Base-by-base conservation (phyloP, 1,284 basidiomycete genomes). In the Fereydounia khargensis region DNA sequence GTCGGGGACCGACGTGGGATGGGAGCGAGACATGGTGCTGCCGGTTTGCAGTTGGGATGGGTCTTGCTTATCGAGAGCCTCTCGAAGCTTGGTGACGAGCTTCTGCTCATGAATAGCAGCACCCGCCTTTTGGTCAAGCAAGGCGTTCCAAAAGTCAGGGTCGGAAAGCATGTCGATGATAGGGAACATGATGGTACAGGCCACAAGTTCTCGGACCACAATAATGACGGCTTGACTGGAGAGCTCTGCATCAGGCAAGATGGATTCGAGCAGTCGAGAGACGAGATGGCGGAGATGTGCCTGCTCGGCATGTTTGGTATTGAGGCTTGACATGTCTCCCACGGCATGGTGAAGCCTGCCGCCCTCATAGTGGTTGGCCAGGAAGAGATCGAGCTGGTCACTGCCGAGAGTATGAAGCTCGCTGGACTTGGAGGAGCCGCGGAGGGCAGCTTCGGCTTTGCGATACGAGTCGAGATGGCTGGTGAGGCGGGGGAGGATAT, bases 81-180 rank as follows among this genome's bases (percentile, higher is more conserved):
- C 77, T 6, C 81, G 77, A 30, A 82, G 78, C 55, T 79, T 77
- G 59, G 78, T 74, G 41, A 82, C 80, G 68, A 81, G 80, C 39
- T 79, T 77, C 86, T 91, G 90, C 77, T 92, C 88, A 56, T 88
- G 87, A 51, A 92, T 90, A 28, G 85, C 89, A 53, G 85, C 88
- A 19, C 88, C 88, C 33, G 89, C 88, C 77, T 89, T 82, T 78
- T 91, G 86, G 74, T 96, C 91, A 42, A 97, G 88, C 35, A 85
- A 83, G 43, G 85, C 81, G 77, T 97, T 97, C 90, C 91, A 96
- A 32, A 95, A 95, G 76, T 97, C 94, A 14, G 91, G 88, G 73
- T 97, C 92, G 38, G 87, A 82, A 34, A 97, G 72, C 85, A 92
- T 88, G 44, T 96, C 89, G 79, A 96, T 86, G 43, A 94, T 76